Percentiles rank a stretch among this genome's conserved stretches.
Conservation (phyloP, 805 yeast species). For the Candida sonorensis region DNA sequence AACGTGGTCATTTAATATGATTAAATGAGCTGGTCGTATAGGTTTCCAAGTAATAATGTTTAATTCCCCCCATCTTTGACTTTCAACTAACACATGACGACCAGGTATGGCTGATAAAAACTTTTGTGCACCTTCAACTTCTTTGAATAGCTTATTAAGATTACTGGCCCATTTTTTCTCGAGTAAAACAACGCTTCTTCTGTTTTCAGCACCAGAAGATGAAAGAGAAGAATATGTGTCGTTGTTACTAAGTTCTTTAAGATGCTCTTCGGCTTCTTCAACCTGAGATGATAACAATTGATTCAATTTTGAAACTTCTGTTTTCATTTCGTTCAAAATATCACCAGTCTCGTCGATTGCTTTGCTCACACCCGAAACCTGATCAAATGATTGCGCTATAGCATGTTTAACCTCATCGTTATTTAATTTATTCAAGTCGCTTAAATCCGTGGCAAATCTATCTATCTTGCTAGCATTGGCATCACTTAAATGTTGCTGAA, state of each 20-base stretch:
- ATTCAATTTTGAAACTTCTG: constrained; percentile 51
- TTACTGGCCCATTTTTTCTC: constrained; percentile 80
- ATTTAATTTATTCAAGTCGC: constrained; percentile 41
- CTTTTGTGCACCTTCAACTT: constrained; percentile 89
- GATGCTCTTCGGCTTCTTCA: constrained; percentile 21
- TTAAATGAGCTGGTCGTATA: constrained; percentile 66
- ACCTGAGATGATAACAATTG: constrained; percentile 43
- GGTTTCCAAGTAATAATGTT: constrained; percentile 83
- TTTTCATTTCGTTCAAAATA: constrained; percentile 56
- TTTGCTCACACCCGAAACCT: constrained; percentile 50
- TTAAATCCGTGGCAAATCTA: constrained; percentile 52
- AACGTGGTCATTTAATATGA: constrained; percentile 69
- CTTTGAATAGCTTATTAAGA: constrained; percentile 61
- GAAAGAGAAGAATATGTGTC: too few species aligned
- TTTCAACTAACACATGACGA: constrained; percentile 71
- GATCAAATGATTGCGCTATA: constrained; percentile 56
- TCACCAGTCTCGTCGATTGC: constrained; percentile 59
- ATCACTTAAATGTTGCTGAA: constrained; percentile 44
- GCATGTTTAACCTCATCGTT: constrained; percentile 51
- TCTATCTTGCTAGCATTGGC: constrained; percentile 72
- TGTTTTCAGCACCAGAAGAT: constrained; percentile 37
- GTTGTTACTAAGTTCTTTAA: constrained; percentile 16
- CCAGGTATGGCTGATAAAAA: constrained; percentile 69
- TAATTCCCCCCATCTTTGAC: constrained; percentile 81
- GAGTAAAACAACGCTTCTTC: constrained; percentile 64